Evolutionary conservation across 73 alveolate genomes (phyloP).

Genomic region (Vitrella brassicaformis): DNA sequence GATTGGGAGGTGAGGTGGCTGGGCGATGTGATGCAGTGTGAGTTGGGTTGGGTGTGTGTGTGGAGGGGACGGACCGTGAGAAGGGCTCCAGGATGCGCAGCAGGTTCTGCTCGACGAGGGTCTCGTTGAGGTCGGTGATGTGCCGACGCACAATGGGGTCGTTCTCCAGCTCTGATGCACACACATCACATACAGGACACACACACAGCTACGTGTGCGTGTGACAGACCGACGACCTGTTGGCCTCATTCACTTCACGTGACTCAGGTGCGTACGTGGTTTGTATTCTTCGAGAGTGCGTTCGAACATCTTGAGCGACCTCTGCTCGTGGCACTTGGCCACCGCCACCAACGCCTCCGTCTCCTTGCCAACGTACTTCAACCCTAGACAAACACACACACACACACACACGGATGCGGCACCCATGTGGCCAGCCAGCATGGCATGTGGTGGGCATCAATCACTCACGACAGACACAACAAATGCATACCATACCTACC

Average conservation of each 20-base stretch:
- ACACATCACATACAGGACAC: no score
- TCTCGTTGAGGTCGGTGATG: constrained; percentile 48
- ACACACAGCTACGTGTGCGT: no score
- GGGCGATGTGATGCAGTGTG: no score
- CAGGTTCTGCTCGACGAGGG: constrained; percentile 62
- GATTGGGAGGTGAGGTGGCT: no score
- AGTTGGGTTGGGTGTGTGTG: no score
- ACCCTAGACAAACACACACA: constrained; percentile 28
- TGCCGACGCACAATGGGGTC: constrained; percentile 50
- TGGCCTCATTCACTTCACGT: no score
- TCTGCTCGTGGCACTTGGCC: constrained; percentile 55
- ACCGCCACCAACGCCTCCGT: constrained; percentile 66
- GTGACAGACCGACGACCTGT: no score
- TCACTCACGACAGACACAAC: no score
- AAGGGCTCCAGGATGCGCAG: constrained; percentile 65
- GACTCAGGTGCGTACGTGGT: constrained; percentile 5
- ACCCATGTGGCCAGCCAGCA: no score
- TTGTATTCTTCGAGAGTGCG: constrained; percentile 47
- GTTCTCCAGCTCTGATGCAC: constrained; percentile 45
- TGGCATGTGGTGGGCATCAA: no score
- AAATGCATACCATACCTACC: no score
- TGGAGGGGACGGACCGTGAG: no score
- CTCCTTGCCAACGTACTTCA: constrained; percentile 55
- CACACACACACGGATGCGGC: constrained; percentile 56
- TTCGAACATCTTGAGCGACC: constrained; percentile 47